phyloP scores from a whole-genome alignment of 805 yeast genomes.

The Starmerella kuoi region DNA sequence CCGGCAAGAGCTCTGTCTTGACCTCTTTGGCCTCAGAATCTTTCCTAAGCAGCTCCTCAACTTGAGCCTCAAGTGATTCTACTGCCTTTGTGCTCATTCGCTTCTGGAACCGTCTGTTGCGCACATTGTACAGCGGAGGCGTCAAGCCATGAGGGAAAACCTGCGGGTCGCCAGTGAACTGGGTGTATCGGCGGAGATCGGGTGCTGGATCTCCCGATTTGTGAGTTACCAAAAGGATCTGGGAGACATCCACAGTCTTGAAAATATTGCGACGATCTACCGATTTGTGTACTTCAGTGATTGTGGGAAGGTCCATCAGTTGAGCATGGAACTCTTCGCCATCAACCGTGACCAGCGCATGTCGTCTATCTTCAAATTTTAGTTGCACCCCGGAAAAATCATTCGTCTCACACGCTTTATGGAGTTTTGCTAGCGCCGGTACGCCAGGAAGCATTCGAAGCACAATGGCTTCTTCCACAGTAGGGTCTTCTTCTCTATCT shows the following conservation, averaged over 20 bases:
- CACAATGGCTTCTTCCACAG: constrained; percentile 74
- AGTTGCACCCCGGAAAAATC: constrained; percentile 61
- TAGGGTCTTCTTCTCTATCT: constrained; percentile 88
- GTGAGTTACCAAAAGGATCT: constrained; percentile 66
- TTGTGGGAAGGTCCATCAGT: constrained; percentile 77
- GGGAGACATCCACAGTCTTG: constrained; percentile 76
- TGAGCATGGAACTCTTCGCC: constrained; percentile 68
- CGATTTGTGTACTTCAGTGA: constrained; percentile 77
- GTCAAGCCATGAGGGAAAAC: constrained; percentile 65
- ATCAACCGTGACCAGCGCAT: constrained; percentile 66
- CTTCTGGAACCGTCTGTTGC: constrained; percentile 57
- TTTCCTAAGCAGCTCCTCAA: constrained; percentile 56
- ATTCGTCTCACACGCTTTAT: constrained; percentile 53
- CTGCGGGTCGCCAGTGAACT: constrained; percentile 18
- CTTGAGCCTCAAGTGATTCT: constrained; percentile 65
- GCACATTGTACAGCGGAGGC: constrained; percentile 62
- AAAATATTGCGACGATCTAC: constrained; percentile 79
- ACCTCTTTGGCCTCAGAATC: constrained; percentile 80
- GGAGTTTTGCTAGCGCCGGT: constrained; percentile 53
- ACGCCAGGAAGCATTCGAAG: constrained; percentile 56
- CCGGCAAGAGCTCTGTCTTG: constrained; percentile 56
- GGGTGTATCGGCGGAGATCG: constrained; percentile 31
- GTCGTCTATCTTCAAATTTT: constrained; percentile 70
- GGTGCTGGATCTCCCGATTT: constrained; percentile 35
- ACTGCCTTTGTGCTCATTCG: constrained; percentile 58